Percentiles rank a stretch among this genome's conserved stretches.
These are phyloP conservation scores for Marvania coccoides DNA, from an alignment of 139 green algal species.

Conservation along the genomic window DNA sequence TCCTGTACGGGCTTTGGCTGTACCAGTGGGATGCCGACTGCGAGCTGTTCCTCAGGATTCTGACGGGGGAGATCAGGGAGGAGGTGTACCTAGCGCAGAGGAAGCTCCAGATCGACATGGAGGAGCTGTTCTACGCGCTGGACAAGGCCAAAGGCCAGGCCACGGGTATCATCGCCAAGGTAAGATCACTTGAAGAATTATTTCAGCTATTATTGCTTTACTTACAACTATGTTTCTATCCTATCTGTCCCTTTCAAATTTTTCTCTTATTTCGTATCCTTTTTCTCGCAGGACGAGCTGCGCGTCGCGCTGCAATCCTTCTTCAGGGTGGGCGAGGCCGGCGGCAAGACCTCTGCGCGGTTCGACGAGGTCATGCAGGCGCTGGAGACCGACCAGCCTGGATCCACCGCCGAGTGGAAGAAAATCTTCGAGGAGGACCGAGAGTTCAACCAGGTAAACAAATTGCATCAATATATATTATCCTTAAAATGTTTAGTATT, in stretches of 20 bases:
- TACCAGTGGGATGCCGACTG: slow-evolving; percentile 58
- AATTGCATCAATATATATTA: neutral
- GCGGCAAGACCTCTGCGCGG: slow-evolving; percentile 29
- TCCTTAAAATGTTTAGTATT: neutral
- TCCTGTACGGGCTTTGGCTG: slow-evolving; percentile 46
- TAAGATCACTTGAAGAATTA: neutral
- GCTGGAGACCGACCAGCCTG: slow-evolving; percentile 45
- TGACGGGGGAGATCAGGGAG: slow-evolving; percentile 45
- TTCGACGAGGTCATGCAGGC: slow-evolving; percentile 46
- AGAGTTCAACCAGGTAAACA: slow-evolving; percentile 58
- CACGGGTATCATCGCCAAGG: slow-evolving; percentile 31
- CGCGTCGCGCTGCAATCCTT: slow-evolving; percentile 30
- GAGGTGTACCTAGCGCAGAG: slow-evolving; percentile 46
- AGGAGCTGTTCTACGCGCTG: slow-evolving; percentile 27
- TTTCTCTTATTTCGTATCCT: neutral
- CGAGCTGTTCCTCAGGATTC: slow-evolving; percentile 55
- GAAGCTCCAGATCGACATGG: slow-evolving; percentile 33
- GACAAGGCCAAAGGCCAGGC: slow-evolving; percentile 23
- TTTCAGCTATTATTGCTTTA: neutral
- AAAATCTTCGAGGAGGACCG: slow-evolving; percentile 59
- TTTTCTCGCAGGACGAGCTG: slow-evolving; percentile 17
- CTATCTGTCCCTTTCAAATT: no score
- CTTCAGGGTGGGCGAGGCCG: slow-evolving; percentile 35
- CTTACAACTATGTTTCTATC: no score
- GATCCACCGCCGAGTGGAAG: slow-evolving; percentile 21